phyloP scores from a whole-genome alignment of 1,284 basidiomycete species.

The Apiotrichum sp. region DNA sequence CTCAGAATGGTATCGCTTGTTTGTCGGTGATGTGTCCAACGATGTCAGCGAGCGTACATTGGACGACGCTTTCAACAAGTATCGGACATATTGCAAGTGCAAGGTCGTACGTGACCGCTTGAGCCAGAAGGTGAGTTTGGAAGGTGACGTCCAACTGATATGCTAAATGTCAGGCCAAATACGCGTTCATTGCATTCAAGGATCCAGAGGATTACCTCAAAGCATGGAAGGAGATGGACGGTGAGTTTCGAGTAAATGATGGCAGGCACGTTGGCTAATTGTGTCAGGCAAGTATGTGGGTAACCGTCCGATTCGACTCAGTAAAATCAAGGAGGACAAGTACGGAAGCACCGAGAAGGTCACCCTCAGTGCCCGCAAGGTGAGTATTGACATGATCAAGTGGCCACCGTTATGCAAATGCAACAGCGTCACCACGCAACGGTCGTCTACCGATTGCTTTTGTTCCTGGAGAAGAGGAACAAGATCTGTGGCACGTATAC shows the following conservation, averaged over 20 bases:
- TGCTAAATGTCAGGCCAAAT: conserved; percentile 66
- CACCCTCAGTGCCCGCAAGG: conserved; percentile 51
- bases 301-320: conserved; percentile 83
- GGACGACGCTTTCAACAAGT: conserved; percentile 85
- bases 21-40: conserved; percentile 96
- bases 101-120: conserved; percentile 88
- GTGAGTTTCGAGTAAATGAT: conserved; percentile 50
- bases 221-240: conserved; percentile 99
- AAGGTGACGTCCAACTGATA: neutral
- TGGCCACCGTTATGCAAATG: too few species aligned
- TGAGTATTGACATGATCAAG: conserved; percentile 19
- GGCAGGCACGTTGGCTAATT: neutral
- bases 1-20: conserved; percentile 91
- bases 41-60: conserved; percentile 95
- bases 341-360: conserved; percentile 81
- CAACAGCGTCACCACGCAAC: too few species aligned
- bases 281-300: conserved; percentile 87
- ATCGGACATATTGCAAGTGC: conserved; percentile 86
- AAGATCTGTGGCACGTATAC: neutral
- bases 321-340: conserved; percentile 79
- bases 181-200: conserved; percentile 94
- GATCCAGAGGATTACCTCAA: conserved; percentile 97
- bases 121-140: conserved; percentile 67
- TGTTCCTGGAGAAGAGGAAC: too few species aligned
- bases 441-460: too few species aligned